These are phyloP conservation scores for Vicia villosa DNA, from an alignment of 306 rosid species.

Conservation along the genomic window DNA sequence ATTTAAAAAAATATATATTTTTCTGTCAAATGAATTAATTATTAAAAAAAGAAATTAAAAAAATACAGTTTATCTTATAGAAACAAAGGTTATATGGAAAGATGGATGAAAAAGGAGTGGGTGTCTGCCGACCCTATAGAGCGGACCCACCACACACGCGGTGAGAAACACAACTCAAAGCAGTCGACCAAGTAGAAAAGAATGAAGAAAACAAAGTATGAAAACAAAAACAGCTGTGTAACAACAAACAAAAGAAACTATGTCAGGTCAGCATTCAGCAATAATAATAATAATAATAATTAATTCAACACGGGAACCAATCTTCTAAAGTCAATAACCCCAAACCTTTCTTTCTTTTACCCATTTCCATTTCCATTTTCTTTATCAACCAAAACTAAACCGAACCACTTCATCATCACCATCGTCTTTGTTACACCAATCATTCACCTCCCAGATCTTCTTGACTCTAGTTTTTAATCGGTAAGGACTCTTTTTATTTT, in stretches of 20 bases:
- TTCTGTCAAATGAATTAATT: no score
- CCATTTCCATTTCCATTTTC: background rate
- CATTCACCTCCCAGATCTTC: background rate
- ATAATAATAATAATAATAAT: no score
- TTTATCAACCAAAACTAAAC: background rate
- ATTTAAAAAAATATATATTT: no score
- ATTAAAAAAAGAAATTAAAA: no score
- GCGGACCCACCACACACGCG: background rate
- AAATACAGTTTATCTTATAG: no score
- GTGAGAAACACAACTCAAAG: background rate
- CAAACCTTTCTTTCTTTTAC: background rate
- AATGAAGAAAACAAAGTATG: background rate
- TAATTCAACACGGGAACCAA: background rate
- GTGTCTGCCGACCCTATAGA: background rate
- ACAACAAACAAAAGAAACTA: background rate
- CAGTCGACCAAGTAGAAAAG: background rate
- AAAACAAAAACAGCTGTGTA: background rate
- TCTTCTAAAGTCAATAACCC: background rate
- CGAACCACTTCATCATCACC: background rate
- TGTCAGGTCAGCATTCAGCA: slow-evolving; percentile 10
- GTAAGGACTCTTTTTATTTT: background rate
- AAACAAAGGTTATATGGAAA: no score
- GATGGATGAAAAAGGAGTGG: background rate
- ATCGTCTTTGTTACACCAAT: background rate
- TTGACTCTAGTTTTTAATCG: background rate